Conservation (phyloP, 129 eudicot species). For the Pseudognaphalium luteoalbum region DNA sequence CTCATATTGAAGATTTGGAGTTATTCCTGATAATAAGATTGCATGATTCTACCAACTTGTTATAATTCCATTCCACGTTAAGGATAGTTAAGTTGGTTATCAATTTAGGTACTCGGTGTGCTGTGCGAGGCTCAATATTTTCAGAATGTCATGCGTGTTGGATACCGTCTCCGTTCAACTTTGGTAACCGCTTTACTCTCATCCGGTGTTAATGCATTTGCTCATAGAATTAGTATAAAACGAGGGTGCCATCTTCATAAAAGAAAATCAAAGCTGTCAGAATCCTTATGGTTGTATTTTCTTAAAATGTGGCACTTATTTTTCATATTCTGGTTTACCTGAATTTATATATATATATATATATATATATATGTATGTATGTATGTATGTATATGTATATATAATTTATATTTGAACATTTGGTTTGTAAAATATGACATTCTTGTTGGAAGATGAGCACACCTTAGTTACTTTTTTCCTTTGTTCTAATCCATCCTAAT, state of each 20-base stretch:
- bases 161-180: constrained; percentile 87
- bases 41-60: not conserved
- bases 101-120: constrained; percentile 75
- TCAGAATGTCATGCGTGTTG: constrained; percentile 99
- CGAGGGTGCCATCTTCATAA: not conserved
- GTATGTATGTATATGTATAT: too few relatives aligned
- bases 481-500: constrained; percentile 10
- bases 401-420: not conserved
- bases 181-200: constrained; percentile 56
- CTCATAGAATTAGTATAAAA: not conserved
- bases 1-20: not conserved
- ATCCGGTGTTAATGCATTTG: not conserved
- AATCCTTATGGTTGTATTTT: not conserved
- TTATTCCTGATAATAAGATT: constrained; percentile 1
- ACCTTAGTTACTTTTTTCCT: not conserved
- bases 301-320: not conserved
- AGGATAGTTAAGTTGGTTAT: constrained; percentile 22
- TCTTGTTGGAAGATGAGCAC: not conserved
- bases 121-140: constrained; percentile 91
- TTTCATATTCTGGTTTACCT: not conserved
- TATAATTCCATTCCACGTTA: not conserved
- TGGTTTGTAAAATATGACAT: not conserved
- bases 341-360: too few relatives aligned
- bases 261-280: not conserved
- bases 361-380: too few relatives aligned